Conservation (phyloP, 2,329 filamentous ascomycete species). For the Neonectria ditissima region DNA sequence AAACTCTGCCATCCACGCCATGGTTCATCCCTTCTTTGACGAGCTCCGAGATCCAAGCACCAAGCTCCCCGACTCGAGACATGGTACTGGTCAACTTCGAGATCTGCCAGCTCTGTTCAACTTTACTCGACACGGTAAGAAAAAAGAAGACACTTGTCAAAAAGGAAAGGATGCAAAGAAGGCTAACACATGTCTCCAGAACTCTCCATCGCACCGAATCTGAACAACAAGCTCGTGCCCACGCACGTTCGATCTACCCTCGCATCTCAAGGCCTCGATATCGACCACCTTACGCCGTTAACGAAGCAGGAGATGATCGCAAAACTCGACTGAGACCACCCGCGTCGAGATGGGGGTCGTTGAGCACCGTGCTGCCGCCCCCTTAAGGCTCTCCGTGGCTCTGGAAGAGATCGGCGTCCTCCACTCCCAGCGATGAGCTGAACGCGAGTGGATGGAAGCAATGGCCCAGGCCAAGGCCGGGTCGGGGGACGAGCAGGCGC, state of each 20-base stretch:
- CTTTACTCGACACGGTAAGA: conserved; percentile 91
- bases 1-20: conserved; percentile 91
- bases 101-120: conserved; percentile 92
- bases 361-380: conserved; percentile 47
- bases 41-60: conserved; percentile 93
- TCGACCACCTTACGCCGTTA: conserved; percentile 93
- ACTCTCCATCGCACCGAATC: conserved; percentile 90
- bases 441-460: conserved; percentile 45
- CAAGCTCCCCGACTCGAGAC: conserved; percentile 92
- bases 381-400: conserved; percentile 46
- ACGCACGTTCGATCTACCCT: conserved; percentile 81
- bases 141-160: background rate
- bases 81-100: conserved; percentile 81
- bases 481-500: conserved; percentile 45
- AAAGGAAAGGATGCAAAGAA: background rate
- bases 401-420: conserved; percentile 46
- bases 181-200: conserved; percentile 65
- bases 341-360: conserved; percentile 47
- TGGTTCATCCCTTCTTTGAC: conserved; percentile 99
- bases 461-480: conserved; percentile 46
- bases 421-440: conserved; percentile 47
- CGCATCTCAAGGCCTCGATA: conserved; percentile 83
- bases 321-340: conserved; percentile 82
- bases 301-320: conserved; percentile 97
- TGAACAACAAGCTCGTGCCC: conserved; percentile 91